Evolutionary conservation across 2,329 filamentous ascomycete species (phyloP).

Genomic region (Cryphonectria naterciae): DNA sequence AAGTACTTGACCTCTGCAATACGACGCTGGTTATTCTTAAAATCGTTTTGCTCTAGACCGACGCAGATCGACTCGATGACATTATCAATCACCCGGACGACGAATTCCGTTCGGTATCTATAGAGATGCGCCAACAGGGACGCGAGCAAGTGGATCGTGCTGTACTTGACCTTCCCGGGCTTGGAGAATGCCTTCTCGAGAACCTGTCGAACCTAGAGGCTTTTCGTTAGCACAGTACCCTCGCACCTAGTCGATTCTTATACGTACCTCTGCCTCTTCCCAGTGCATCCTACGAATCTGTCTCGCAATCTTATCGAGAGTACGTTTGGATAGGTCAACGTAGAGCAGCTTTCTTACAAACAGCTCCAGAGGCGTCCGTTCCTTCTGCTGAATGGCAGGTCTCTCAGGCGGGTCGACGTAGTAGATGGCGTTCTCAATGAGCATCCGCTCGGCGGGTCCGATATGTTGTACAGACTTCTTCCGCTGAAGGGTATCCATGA

Average conservation of each 20-base stretch:
- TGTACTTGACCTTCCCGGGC: constrained; percentile 96
- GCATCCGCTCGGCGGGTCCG: constrained; percentile 94
- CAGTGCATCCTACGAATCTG: constrained; percentile 95
- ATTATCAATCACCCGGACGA: constrained; percentile 89
- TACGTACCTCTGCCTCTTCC: constrained; percentile 81
- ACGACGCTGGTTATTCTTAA: constrained; percentile 93
- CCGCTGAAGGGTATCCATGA: constrained; percentile 90
- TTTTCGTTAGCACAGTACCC: background rate
- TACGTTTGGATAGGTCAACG: constrained; percentile 89
- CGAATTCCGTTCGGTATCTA: constrained; percentile 89
- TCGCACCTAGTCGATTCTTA: constrained; percentile 28
- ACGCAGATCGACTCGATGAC: constrained; percentile 85
- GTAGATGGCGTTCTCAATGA: constrained; percentile 97
- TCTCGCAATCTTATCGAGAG: constrained; percentile 90
- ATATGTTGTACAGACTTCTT: constrained; percentile 97
- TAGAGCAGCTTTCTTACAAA: constrained; percentile 95
- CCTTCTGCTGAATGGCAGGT: constrained; percentile 94
- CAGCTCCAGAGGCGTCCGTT: constrained; percentile 88
- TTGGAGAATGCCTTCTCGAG: constrained; percentile 93
- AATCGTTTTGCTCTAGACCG: constrained; percentile 93
- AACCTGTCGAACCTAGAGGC: constrained; percentile 49
- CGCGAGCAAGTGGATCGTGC: constrained; percentile 91
- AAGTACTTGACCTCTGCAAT: constrained; percentile 96
- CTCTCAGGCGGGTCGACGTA: constrained; percentile 95
- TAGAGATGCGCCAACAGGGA: constrained; percentile 88